A percentile compares a stretch with the other conserved stretches of the same genome.
These are phyloP conservation scores for Stereocaulon alpinum DNA, from an alignment of 495 filamentous ascomycete species.

Conservation along the genomic window DNA sequence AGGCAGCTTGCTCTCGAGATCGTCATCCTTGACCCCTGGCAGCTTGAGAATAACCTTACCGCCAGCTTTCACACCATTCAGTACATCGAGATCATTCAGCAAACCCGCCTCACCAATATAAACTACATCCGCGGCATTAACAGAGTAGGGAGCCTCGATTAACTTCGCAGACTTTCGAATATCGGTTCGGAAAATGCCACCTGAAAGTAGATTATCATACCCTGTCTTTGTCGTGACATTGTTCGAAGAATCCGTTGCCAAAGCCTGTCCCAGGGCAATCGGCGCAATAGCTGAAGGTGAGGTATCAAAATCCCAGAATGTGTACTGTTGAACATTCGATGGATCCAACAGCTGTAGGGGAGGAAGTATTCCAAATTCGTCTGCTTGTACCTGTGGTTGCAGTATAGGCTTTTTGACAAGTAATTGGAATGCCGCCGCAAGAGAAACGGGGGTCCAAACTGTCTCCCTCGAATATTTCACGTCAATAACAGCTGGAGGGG, in stretches of 20 bases:
- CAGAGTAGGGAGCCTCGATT: conserved; percentile 71
- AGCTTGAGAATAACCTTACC: conserved; percentile 67
- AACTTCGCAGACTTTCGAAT: conserved; percentile 72
- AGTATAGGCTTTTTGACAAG: conserved; percentile 45
- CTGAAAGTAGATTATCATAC: conserved; percentile 80
- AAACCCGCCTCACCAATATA: conserved; percentile 72
- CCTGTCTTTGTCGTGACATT: conserved; percentile 67
- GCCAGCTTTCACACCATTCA: conserved; percentile 57
- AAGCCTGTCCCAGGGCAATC: conserved; percentile 53
- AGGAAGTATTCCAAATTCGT: conserved; percentile 27
- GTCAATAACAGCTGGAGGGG: conserved; percentile 56
- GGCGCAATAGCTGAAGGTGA: conserved; percentile 57
- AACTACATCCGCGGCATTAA: conserved; percentile 66
- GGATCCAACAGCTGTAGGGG: conserved; percentile 40
- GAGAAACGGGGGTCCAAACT: conserved; percentile 69
- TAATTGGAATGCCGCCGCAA: conserved; percentile 57
- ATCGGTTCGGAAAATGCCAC: conserved; percentile 75
- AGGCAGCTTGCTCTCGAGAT: conserved; percentile 81
- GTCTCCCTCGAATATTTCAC: conserved; percentile 81
- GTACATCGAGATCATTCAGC: conserved; percentile 60
- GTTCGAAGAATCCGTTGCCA: conserved; percentile 62
- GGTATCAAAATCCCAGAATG: conserved; percentile 86
- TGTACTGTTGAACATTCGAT: conserved; percentile 60
- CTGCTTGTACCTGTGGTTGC: conserved; percentile 30
- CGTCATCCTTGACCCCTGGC: conserved; percentile 71